These are phyloP conservation scores for Parmales sp. DNA, from an alignment of 108 stramenopile species.

Conservation along the genomic window DNA sequence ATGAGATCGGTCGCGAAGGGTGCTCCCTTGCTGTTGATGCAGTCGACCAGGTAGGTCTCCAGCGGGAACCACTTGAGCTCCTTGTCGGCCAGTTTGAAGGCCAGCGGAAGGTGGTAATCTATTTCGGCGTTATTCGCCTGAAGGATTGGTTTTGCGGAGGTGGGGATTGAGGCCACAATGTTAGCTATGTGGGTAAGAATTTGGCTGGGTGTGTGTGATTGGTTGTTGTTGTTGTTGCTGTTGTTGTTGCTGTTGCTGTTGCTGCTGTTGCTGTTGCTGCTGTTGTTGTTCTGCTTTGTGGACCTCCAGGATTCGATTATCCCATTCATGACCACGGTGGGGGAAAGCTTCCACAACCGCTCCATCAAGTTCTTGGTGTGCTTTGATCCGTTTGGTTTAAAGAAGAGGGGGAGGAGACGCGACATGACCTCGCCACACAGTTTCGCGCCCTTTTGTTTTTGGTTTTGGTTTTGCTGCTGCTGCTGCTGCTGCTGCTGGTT, in stretches of 20 bases:
- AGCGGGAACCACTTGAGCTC: slow-evolving; percentile 64
- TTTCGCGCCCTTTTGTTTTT: too few relatives aligned
- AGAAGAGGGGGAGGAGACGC: slow-evolving; percentile 81
- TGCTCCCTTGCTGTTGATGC: slow-evolving; percentile 30
- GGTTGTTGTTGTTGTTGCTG: slow-evolving; percentile 46
- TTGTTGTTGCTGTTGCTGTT: slow-evolving; percentile 36
- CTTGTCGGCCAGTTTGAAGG: slow-evolving; percentile 74
- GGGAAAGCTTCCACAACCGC: slow-evolving; percentile 72
- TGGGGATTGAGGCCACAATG: too few relatives aligned
- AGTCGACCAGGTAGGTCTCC: slow-evolving; percentile 59
- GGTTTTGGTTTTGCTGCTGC: too few relatives aligned
- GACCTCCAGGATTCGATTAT: slow-evolving; percentile 78
- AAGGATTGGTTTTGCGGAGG: too few relatives aligned
- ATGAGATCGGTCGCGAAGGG: slow-evolving; percentile 48
- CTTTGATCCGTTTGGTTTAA: slow-evolving; percentile 68
- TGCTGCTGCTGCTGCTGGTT: slow-evolving; percentile 35
- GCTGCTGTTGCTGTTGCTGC: slow-evolving; percentile 37
- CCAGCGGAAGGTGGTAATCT: slow-evolving; percentile 67
- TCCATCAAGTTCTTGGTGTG: slow-evolving; percentile 54
- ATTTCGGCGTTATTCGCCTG: slow-evolving; percentile 30
- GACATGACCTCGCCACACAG: slow-evolving; percentile 79
- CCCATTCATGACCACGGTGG: slow-evolving; percentile 66
- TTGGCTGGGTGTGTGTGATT: slow-evolving; percentile 59
- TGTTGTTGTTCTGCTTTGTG: slow-evolving; percentile 38
- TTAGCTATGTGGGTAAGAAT: slow-evolving; percentile 18